Evolutionary conservation across 2,329 filamentous ascomycete genomes (phyloP), one percentile per base, ranked within the genome.

Genomic region (Lasiodiplodia hormozganensis): DNA sequence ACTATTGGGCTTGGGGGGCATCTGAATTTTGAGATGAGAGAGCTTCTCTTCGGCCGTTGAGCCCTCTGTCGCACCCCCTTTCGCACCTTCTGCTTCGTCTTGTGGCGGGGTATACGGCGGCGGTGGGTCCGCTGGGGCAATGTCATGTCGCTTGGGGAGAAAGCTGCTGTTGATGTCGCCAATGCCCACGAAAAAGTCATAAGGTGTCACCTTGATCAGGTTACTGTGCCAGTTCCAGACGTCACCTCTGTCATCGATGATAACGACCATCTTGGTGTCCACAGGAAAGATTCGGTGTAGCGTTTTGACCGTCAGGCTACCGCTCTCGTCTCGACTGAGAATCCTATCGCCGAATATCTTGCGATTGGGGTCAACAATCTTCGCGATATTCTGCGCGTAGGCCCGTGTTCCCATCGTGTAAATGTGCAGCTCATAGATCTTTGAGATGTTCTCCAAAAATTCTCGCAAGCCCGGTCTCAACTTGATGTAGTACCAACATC

Each of bases 81-180:
- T 43, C 23, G 28, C 40, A 10, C 31, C 51, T 40, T 34, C 28
- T 52, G 25, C 43, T 34, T 69, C 52, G 18, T 23, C 18, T 4
- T 43, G 31, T 36, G 60, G 23, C 7, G 38, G n/a, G 5, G 47
- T 28, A 14, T 25, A 28, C 18, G 43, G 43, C 23, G 57, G 54
- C 14, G 67, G 67, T 8, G 23, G 67, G 14, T 69, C 62, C 10
- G 21, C 34, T 25, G 67, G 25, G 18, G 78, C 73, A 25, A 80
- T 70, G 69, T 79, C 78, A 57, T 78, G 75, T 65, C 88, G 89
- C 79, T 97, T 97, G 0, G 96, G 96, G 65, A 99, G 80, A 77
- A 98, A 99, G 77, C 93, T 97, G 14, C 95, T 96, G 82, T 99
- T 99, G 84, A 99, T 99, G 79, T 99, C 96, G 70, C 96, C 96